Evolutionary conservation across 2,329 filamentous ascomycete genomes (phyloP).

Genomic region (Colletotrichum euphorbiae): DNA sequence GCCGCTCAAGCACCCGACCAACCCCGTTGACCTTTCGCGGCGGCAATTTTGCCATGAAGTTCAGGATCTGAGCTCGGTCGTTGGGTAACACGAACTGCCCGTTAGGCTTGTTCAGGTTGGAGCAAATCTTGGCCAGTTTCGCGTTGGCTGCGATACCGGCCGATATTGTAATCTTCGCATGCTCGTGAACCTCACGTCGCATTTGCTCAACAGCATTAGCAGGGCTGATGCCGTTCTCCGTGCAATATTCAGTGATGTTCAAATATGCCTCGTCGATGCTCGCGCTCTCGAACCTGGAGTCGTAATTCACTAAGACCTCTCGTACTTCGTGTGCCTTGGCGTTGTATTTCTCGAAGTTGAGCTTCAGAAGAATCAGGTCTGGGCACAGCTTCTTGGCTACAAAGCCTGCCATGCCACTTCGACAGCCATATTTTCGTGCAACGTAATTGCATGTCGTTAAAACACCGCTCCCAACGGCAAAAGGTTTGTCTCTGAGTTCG

Average conservation of each 20-base stretch:
- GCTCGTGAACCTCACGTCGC: slow-evolving; percentile 79
- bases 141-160: slow-evolving; percentile 95
- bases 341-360: slow-evolving; percentile 91
- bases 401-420: slow-evolving; percentile 96
- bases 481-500: slow-evolving; percentile 86
- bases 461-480: slow-evolving; percentile 83
- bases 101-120: slow-evolving; percentile 96
- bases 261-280: slow-evolving; percentile 97
- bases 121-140: slow-evolving; percentile 93
- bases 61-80: slow-evolving; percentile 80
- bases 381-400: slow-evolving; percentile 96
- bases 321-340: slow-evolving; percentile 91
- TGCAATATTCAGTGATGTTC: slow-evolving; percentile 91
- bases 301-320: slow-evolving; percentile 85
- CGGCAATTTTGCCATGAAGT: slow-evolving; percentile 85
- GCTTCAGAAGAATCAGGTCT: slow-evolving; percentile 81
- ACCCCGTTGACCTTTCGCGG: slow-evolving; percentile 94
- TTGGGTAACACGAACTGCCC: slow-evolving; percentile 84
- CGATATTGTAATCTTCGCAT: slow-evolving; percentile 87
- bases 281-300: slow-evolving; percentile 89
- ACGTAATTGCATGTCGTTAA: slow-evolving; percentile 84
- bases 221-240: slow-evolving; percentile 73
- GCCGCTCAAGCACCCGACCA: slow-evolving; percentile 92
- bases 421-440: slow-evolving; percentile 88
- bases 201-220: slow-evolving; percentile 82